These are phyloP conservation scores for Ceratocystiopsis sp. DNA, from an alignment of 2,329 filamentous ascomycete genomes.

Conservation along the genomic window DNA sequence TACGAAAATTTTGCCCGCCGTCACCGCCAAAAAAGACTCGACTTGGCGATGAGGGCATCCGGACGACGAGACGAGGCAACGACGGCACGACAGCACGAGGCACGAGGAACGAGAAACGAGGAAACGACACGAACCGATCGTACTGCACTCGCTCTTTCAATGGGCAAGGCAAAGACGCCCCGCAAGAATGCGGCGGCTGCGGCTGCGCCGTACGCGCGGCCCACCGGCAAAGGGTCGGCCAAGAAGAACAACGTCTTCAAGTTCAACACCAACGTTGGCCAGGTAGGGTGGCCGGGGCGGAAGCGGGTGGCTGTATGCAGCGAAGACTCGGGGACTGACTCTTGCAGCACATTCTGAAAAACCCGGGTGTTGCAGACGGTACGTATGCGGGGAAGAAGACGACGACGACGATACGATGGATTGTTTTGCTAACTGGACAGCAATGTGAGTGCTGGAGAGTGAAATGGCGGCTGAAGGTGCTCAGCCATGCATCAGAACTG, in stretches of 20 bases:
- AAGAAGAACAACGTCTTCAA: constrained; percentile 78
- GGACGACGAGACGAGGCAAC: too few species aligned
- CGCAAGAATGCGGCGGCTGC: constrained; percentile 18
- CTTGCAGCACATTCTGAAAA: constrained; percentile 60
- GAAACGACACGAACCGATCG: not conserved
- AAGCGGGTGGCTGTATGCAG: not conserved
- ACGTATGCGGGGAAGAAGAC: too few species aligned
- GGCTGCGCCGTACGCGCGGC: constrained; percentile 19
- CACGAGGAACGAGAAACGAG: not conserved
- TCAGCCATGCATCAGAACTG: not conserved
- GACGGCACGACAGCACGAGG: not conserved
- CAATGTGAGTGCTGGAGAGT: constrained; percentile 12
- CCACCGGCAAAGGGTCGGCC: constrained; percentile 11
- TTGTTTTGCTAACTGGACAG: constrained; percentile 1
- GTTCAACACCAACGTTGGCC: constrained; percentile 80
- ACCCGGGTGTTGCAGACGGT: constrained; percentile 13
- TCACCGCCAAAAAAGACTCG: constrained; percentile 12
- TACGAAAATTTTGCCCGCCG: constrained; percentile 9
- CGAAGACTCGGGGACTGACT: too few species aligned
- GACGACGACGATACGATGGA: too few species aligned
- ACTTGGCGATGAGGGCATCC: too few species aligned
- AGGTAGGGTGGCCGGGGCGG: constrained; percentile 13
- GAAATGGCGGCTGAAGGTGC: too few species aligned
- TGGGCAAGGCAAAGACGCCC: constrained; percentile 24
- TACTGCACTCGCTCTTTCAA: constrained; percentile 7